Evolutionary conservation across 805 yeast species (phyloP).

Genomic region (Saturnispora hagleri): DNA sequence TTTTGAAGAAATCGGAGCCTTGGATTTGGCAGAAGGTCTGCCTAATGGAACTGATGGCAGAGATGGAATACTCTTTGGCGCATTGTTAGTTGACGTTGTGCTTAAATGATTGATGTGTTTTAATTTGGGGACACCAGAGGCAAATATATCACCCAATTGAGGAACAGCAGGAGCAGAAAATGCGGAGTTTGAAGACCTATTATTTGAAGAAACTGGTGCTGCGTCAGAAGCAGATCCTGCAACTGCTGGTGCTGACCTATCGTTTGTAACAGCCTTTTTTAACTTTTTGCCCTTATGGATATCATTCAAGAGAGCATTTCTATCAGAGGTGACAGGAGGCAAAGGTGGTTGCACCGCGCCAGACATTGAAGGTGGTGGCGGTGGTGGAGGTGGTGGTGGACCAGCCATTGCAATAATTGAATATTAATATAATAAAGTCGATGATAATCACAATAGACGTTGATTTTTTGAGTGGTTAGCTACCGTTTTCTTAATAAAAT

Average conservation of each 20-base stretch:
- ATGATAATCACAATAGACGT: background rate
- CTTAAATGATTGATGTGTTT: conserved; percentile 30
- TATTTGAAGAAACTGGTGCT: conserved; percentile 13
- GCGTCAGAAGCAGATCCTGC: conserved; percentile 27
- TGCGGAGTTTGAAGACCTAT: conserved; percentile 20
- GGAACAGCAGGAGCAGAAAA: conserved; percentile 29
- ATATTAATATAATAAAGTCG: background rate
- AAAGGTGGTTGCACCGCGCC: conserved; percentile 24
- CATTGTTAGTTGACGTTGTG: conserved; percentile 16
- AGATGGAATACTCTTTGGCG: conserved; percentile 17
- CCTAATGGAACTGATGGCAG: conserved; percentile 18
- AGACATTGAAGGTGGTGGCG: conserved; percentile 43
- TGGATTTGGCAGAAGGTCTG: background rate
- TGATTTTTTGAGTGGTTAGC: background rate
- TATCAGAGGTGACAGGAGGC: conserved; percentile 26
- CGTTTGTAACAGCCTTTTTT: conserved; percentile 56
- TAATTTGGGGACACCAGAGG: conserved; percentile 73
- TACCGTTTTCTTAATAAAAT: background rate
- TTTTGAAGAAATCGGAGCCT: background rate
- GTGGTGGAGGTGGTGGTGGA: conserved; percentile 53
- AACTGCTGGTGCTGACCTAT: conserved; percentile 53
- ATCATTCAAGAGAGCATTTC: conserved; percentile 65
- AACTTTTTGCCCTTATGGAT: conserved; percentile 62
- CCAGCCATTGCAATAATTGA: conserved; percentile 23
- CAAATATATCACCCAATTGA: conserved; percentile 58